phyloP scores from a whole-genome alignment of 306 rosid species.

The Vachellia pachyceras region DNA sequence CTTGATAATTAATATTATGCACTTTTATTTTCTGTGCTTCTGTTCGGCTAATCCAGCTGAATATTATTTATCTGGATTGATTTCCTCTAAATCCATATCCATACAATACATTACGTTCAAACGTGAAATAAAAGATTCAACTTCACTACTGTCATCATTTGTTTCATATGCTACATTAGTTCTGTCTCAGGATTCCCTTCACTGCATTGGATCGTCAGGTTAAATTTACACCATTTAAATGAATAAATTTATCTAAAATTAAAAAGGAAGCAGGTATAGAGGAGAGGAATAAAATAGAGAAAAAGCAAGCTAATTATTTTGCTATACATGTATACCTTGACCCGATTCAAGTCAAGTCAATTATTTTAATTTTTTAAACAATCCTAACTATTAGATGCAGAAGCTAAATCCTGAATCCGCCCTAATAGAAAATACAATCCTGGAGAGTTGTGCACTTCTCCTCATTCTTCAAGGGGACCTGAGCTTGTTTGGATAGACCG shows the following conservation, averaged over 20 bases:
- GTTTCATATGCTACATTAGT: not conserved
- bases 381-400: not conserved
- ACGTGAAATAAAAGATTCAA: not conserved
- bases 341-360: not conserved
- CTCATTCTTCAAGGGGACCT: not conserved
- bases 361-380: no score
- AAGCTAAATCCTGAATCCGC: not conserved
- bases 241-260: not conserved
- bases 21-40: not conserved
- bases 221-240: no score
- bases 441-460: no score
- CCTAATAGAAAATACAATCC: no score
- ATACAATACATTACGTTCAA: not conserved
- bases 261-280: not conserved
- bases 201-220: not conserved
- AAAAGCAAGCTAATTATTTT: not conserved
- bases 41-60: not conserved
- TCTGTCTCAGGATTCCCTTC: not conserved
- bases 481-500: no score
- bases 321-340: not conserved
- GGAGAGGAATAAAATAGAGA: not conserved
- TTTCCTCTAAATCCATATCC: not conserved
- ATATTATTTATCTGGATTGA: not conserved
- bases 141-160: not conserved
- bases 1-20: not conserved